Conservation (phyloP, 169 alveolate species). For the Blepharisma undulans region DNA sequence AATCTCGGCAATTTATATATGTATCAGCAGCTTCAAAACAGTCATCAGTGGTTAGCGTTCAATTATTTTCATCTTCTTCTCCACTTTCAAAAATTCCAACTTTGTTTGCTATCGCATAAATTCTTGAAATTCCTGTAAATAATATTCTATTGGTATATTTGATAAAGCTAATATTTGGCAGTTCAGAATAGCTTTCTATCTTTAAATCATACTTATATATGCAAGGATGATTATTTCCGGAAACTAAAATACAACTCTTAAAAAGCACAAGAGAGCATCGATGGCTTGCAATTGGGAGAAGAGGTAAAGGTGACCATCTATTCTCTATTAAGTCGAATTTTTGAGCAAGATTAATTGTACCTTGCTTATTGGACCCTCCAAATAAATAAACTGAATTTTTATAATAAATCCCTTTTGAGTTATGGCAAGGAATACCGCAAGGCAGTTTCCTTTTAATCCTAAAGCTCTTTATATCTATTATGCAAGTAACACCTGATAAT, state of each 20-base stretch:
- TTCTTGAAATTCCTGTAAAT: background rate
- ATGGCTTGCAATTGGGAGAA: background rate
- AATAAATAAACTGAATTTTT: background rate
- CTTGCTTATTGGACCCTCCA: background rate
- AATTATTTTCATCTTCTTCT: background rate
- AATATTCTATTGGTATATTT: background rate
- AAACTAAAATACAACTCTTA: too few species aligned
- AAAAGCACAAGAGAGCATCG: background rate
- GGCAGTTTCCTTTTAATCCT: background rate
- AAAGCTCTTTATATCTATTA: background rate
- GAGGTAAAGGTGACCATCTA: background rate
- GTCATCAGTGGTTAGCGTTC: background rate
- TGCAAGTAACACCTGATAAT: background rate
- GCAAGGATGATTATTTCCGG: background rate
- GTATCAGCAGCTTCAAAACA: background rate
- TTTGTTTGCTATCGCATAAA: background rate
- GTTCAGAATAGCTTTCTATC: background rate
- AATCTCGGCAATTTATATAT: background rate
- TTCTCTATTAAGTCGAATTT: background rate
- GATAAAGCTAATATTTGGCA: background rate
- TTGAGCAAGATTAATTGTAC: background rate
- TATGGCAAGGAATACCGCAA: background rate
- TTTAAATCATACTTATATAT: background rate
- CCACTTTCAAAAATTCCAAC: background rate
- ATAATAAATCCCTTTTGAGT: background rate